Percentiles rank a stretch among this genome's conserved stretches.
Evolutionary conservation across 768 basidiomycete species (phyloP).

Genomic region (Lanmaoa rubissima): DNA sequence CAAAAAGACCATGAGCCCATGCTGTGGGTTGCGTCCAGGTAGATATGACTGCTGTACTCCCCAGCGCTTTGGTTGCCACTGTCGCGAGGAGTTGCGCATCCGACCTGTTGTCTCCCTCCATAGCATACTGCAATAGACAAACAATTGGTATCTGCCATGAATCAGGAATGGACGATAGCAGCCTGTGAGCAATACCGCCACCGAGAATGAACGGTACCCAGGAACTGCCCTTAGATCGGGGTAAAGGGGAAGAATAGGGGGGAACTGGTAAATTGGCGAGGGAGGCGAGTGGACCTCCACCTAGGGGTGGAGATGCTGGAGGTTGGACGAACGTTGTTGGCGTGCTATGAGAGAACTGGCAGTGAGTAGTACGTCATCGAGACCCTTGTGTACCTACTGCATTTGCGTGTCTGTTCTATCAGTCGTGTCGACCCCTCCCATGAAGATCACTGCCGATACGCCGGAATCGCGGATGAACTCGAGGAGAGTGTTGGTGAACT

Average conservation of each 20-base stretch:
- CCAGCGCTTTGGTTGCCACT: constrained; percentile 49
- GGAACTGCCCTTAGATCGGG: constrained; percentile 31
- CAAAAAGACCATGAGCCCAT: constrained; percentile 63
- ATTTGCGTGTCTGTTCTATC: constrained; percentile 78
- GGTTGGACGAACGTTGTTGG: constrained; percentile 62
- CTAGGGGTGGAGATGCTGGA: constrained; percentile 42
- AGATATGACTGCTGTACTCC: constrained; percentile 28
- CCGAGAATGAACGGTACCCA: constrained; percentile 74
- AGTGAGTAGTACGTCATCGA: constrained; percentile 4
- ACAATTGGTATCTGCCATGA: constrained; percentile 54
- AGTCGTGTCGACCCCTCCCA: constrained; percentile 74
- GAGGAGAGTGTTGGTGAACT: constrained; percentile 57
- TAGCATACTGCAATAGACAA: constrained; percentile 67
- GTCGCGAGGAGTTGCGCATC: constrained; percentile 67
- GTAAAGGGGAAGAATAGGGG: constrained; percentile 49
- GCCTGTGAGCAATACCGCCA: constrained; percentile 67
- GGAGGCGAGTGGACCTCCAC: constrained; percentile 41
- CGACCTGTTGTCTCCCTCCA: constrained; percentile 78
- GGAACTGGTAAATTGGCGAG: constrained; percentile 51
- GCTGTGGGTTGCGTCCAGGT: constrained; percentile 63
- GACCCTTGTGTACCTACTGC: constrained; percentile 46
- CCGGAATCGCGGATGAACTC: constrained; percentile 53
- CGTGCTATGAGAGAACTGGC: constrained; percentile 40
- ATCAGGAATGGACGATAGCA: constrained; percentile 56
- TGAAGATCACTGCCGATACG: constrained; percentile 54